These are phyloP conservation scores for Geoglossum cookeanum DNA, from an alignment of 2,329 filamentous ascomycete species.

Conservation along the genomic window DNA sequence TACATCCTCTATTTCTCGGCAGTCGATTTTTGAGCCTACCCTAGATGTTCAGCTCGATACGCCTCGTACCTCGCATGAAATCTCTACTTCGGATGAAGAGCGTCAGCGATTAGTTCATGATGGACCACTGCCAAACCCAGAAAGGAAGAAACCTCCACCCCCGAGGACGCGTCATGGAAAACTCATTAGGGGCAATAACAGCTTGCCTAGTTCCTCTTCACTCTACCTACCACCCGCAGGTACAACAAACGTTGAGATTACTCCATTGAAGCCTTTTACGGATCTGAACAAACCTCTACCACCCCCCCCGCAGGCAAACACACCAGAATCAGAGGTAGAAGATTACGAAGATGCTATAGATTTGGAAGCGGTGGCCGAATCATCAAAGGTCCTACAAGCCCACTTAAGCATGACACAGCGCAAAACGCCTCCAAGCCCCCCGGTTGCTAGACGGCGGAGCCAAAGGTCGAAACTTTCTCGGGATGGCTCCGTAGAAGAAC, in stretches of 20 bases:
- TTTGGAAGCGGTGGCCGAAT: background rate
- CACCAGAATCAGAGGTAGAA: background rate
- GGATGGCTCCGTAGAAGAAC: conserved; percentile 18
- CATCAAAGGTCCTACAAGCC: background rate
- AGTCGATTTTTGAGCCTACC: conserved; percentile 36
- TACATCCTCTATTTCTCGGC: conserved; percentile 37
- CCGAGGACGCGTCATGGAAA: conserved; percentile 65
- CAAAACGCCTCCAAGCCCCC: conserved; percentile 28
- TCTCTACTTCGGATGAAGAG: conserved; percentile 32
- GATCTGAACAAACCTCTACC: conserved; percentile 46
- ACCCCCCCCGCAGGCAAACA: background rate
- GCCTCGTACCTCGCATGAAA: conserved; percentile 39
- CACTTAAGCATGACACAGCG: conserved; percentile 5
- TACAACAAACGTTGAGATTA: background rate
- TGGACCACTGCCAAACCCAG: conserved; percentile 16
- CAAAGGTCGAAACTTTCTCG: conserved; percentile 18
- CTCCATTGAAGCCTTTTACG: conserved; percentile 22
- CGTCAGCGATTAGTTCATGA: conserved; percentile 19
- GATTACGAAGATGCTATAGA: background rate
- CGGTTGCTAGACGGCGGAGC: conserved; percentile 28
- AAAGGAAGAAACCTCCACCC: conserved; percentile 51
- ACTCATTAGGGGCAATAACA: conserved; percentile 36
- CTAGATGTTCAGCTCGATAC: conserved; percentile 28
- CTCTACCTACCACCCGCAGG: conserved; percentile 8
- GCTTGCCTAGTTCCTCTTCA: conserved; percentile 19